Percentiles rank a stretch among this genome's conserved stretches.
phyloP scores from a whole-genome alignment of 257 asterid genomes.

The Solanum gandarillasii region DNA sequence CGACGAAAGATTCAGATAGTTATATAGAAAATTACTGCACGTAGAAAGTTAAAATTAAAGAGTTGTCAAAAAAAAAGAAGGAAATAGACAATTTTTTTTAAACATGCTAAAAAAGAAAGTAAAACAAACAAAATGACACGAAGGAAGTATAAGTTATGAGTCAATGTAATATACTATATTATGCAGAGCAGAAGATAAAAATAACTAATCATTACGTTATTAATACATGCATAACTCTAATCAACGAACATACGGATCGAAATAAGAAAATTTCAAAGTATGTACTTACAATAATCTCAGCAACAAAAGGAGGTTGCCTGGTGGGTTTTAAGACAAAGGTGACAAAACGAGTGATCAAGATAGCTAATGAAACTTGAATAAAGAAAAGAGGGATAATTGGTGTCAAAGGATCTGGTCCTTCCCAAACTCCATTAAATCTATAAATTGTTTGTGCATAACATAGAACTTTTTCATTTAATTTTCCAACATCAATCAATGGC shows the following conservation, averaged over 20 bases:
- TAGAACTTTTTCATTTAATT: slow-evolving; percentile 29
- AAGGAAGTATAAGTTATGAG: neutral
- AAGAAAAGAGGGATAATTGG: slow-evolving; percentile 90
- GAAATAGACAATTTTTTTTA: neutral
- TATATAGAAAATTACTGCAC: neutral
- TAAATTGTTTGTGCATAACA: slow-evolving; percentile 71
- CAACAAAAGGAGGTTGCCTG: slow-evolving; percentile 67
- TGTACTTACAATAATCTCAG: slow-evolving; percentile 57
- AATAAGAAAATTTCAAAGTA: neutral
- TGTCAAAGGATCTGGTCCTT: slow-evolving; percentile 75
- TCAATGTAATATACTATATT: neutral
- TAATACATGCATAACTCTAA: neutral
- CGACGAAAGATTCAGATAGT: neutral
- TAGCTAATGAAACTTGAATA: slow-evolving; percentile 52
- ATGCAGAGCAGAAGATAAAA: neutral
- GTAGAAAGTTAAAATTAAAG: too few species aligned
- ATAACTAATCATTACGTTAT: neutral
- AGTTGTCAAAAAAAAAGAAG: too few species aligned
- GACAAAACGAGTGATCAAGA: slow-evolving; percentile 38
- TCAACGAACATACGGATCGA: neutral
- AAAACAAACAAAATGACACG: neutral
- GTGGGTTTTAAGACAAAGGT: slow-evolving; percentile 42
- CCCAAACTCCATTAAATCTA: slow-evolving; percentile 91
- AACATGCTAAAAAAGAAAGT: neutral
- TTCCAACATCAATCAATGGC: slow-evolving; percentile 7